These are phyloP conservation scores for Glebionis coronaria DNA, from an alignment of 129 eudicot species.

Conservation along the genomic window DNA sequence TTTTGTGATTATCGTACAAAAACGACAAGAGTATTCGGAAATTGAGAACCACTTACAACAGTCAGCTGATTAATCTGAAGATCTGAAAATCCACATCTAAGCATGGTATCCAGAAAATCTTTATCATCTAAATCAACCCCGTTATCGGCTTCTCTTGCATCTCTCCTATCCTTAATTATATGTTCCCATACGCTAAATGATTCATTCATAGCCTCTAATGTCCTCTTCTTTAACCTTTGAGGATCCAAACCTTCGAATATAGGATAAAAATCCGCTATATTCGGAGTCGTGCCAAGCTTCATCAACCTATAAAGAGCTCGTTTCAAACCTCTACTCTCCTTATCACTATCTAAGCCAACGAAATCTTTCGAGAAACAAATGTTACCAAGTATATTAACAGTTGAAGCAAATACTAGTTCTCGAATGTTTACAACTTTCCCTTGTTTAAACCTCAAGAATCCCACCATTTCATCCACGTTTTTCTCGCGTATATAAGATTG, in stretches of 20 bases:
- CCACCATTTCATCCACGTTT: constrained; percentile 26
- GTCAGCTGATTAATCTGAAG: constrained; percentile 35
- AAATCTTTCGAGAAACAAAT: constrained; percentile 37
- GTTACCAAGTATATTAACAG: constrained; percentile 31
- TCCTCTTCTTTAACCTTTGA: constrained; percentile 30
- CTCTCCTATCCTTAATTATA: constrained; percentile 28
- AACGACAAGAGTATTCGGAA: no score
- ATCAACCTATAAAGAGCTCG: constrained; percentile 25
- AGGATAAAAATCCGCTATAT: constrained; percentile 35
- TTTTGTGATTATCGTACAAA: no score
- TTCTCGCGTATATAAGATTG: constrained; percentile 24
- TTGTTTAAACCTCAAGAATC: constrained; percentile 16
- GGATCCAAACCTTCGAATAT: constrained; percentile 25
- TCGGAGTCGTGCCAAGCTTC: constrained; percentile 34
- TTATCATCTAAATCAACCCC: constrained; percentile 1
- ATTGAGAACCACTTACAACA: constrained; percentile 23
- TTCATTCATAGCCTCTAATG: constrained; percentile 26
- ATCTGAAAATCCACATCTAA: constrained; percentile 32
- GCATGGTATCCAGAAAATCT: constrained; percentile 38
- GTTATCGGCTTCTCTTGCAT: not conserved
- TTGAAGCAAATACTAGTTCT: constrained; percentile 32
- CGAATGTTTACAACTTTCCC: constrained; percentile 26
- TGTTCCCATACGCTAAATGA: constrained; percentile 26
- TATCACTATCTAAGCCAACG: constrained; percentile 10
- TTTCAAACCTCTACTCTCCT: constrained; percentile 17